Conservation (phyloP, 768 basidiomycete genomes). For the Suillus variegatus region DNA sequence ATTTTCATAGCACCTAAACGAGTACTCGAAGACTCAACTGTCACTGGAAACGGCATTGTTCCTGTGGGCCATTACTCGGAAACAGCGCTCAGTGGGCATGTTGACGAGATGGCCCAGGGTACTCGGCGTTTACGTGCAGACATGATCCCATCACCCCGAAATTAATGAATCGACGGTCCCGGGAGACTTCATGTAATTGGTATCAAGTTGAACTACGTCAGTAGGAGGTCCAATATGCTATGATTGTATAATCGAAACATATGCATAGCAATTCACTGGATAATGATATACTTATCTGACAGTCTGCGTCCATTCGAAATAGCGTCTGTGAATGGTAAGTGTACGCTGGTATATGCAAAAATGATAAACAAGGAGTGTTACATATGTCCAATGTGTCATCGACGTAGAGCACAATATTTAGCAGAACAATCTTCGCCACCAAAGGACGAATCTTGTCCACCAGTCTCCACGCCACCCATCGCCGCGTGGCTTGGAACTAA, state of each 20-base stretch:
- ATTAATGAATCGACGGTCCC: constrained; percentile 6
- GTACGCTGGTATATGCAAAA: constrained; percentile 25
- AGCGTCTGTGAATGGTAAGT: constrained; percentile 21
- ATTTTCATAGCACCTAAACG: background rate
- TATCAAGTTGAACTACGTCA: background rate
- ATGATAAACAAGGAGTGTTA: constrained; percentile 35
- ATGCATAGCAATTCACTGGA: constrained; percentile 8
- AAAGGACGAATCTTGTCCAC: constrained; percentile 77
- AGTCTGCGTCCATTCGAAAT: constrained; percentile 26
- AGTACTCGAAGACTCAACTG: constrained; percentile 1
- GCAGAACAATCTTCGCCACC: constrained; percentile 82
- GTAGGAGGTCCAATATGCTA: background rate
- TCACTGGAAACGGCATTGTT: constrained; percentile 1
- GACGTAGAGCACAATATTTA: constrained; percentile 37
- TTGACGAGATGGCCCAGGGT: background rate
- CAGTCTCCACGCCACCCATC: constrained; percentile 74
- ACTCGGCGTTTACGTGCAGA: constrained; percentile 1
- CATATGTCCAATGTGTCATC: constrained; percentile 33
- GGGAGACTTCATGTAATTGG: background rate
- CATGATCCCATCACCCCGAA: constrained; percentile 3
- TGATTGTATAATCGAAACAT: constrained; percentile 9
- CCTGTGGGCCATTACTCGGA: constrained; percentile 1
- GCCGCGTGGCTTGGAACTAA: constrained; percentile 59
- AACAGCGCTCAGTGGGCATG: background rate
- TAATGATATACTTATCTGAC: constrained; percentile 9